Conservation (phyloP, 305 asterid genomes). For the Fraxinus sp. region DNA sequence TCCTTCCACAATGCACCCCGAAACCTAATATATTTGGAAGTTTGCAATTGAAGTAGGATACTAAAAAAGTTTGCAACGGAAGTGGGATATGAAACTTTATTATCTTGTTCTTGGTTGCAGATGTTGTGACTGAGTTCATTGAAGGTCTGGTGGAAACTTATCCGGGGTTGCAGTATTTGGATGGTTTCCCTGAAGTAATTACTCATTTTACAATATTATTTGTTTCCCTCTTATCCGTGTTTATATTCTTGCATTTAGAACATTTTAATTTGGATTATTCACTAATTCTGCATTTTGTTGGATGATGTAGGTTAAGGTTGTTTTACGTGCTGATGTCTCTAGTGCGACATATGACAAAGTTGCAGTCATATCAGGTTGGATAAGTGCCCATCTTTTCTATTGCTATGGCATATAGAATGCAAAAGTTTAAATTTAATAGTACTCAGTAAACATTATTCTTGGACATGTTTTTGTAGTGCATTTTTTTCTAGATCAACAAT, state of each 20-base stretch:
- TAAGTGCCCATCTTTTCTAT: slow-evolving; percentile 24
- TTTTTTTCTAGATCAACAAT: not conserved
- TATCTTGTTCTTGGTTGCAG: slow-evolving; percentile 45
- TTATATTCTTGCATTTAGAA: not conserved
- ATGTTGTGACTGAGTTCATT: slow-evolving; percentile 92
- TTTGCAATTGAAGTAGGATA: not conserved
- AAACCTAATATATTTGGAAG: not conserved
- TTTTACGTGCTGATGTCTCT: slow-evolving; percentile 86
- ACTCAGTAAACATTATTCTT: slow-evolving; percentile 2
- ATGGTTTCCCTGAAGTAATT: slow-evolving; percentile 87
- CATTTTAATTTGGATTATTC: slow-evolving; percentile 7
- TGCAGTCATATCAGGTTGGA: slow-evolving; percentile 84
- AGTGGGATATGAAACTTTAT: slow-evolving; percentile 18
- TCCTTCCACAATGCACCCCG: not conserved
- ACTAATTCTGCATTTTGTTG: slow-evolving; percentile 15
- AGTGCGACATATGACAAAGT: slow-evolving; percentile 77
- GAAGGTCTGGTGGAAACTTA: slow-evolving; percentile 94
- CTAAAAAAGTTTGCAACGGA: not conserved
- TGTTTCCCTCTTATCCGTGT: not conserved
- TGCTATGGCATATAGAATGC: not conserved
- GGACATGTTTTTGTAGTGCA: not conserved
- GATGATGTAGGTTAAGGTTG: slow-evolving; percentile 78
- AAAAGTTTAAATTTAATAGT: slow-evolving; percentile 6
- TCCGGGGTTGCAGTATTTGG: slow-evolving; percentile 93
- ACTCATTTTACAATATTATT: not conserved